Conservation (phyloP, 169 alveolate genomes). For the Sarcocystis neurona region DNA sequence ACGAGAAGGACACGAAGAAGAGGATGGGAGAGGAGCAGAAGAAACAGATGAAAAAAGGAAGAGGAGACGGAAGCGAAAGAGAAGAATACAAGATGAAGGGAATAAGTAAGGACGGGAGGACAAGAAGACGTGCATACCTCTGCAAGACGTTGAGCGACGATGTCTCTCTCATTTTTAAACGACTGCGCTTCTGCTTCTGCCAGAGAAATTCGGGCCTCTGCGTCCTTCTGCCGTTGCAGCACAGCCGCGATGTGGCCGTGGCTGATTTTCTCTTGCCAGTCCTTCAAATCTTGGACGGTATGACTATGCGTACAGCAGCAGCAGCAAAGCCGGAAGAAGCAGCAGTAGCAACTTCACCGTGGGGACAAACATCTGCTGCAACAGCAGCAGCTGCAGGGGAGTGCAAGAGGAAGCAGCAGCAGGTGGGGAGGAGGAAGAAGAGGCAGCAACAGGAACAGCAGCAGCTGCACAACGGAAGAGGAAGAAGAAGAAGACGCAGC, state of each 20-base stretch:
- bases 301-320: no score
- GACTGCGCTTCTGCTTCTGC: background rate
- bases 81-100: no score
- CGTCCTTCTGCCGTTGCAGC: conserved; percentile 1
- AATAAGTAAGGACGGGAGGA: background rate
- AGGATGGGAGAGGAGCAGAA: no score
- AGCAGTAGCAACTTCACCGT: background rate
- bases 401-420: no score
- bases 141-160: background rate
- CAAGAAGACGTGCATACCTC: background rate
- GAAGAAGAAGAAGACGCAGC: background rate
- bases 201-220: background rate
- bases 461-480: background rate
- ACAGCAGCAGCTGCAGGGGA: background rate
- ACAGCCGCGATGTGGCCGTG: background rate
- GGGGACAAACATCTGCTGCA: background rate
- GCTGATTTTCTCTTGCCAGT: background rate
- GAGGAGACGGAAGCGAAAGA: no score
- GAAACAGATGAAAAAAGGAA: no score
- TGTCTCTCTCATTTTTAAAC: background rate
- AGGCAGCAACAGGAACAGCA: background rate
- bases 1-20: no score
- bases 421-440: background rate
- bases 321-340: background rate
- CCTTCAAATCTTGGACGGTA: background rate